These are phyloP conservation scores for Ceratocystis huliohia DNA, from an alignment of 2,329 filamentous ascomycete genomes.

Conservation along the genomic window DNA sequence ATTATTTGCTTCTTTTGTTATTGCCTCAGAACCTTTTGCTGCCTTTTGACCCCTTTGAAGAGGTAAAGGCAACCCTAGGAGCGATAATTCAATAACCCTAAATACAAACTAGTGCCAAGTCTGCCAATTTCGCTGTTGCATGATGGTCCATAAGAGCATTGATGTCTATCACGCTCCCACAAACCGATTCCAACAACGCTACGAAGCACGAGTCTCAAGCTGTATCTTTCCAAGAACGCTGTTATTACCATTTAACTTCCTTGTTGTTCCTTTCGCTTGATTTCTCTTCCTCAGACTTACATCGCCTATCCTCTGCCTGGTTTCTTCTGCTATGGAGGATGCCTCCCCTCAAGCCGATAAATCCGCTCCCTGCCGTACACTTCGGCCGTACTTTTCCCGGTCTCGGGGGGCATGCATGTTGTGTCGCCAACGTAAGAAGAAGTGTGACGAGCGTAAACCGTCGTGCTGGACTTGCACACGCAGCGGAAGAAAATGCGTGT, in stretches of 20 bases:
- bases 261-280: not conserved
- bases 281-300: not conserved
- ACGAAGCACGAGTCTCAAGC: too few relatives aligned
- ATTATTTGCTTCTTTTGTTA: not conserved
- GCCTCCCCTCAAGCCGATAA: conserved; percentile 8
- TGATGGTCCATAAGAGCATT: too few relatives aligned
- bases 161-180: too few relatives aligned
- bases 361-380: conserved; percentile 16
- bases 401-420: conserved; percentile 25
- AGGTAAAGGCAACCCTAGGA: too few relatives aligned
- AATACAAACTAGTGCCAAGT: too few relatives aligned
- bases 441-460: conserved; percentile 27
- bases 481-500: conserved; percentile 18
- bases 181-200: too few relatives aligned
- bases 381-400: conserved; percentile 20
- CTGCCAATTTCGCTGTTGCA: too few relatives aligned
- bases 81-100: too few relatives aligned
- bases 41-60: too few relatives aligned
- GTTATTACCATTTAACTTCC: not conserved
- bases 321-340: conserved; percentile 7
- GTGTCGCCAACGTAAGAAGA: conserved; percentile 29
- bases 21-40: not conserved
- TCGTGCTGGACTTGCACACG: conserved; percentile 22
- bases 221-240: not conserved
- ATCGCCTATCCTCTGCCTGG: too few relatives aligned